Base-by-base conservation (phyloP, 306 rosid genomes). In the Begonia loranthoides region DNA sequence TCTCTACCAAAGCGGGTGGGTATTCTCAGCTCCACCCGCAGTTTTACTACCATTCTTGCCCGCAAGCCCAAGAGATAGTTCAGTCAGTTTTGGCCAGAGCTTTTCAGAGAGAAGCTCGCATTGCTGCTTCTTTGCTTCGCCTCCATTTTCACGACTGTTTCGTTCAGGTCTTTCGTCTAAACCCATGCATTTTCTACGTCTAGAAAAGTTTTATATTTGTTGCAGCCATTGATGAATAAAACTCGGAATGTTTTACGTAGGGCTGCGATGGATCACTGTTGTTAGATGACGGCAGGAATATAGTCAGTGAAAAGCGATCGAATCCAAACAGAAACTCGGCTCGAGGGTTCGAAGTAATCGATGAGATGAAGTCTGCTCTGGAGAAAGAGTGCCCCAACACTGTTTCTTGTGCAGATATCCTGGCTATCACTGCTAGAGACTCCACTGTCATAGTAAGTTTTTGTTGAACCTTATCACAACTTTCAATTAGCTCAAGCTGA, bases 141-240 rank as follows among this genome's bases (percentile, higher is more conserved):
- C 81, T 89, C 43, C 94, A 82, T 64, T 89, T 89, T 51, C 97
- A 89, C 62, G 97, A 89, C 15, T 89, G 97, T 39, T 86, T 90
- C 61, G 99, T 90, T 41, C 54, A 85, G 99, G 95, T 84, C 17
- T 55, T 17, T 36, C 13, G 17, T 14, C 49, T 39, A 19, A 8
- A 57, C 34, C 13, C 57, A 16, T 38, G 22, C 12, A 21, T 22
- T 55, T 53, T 52, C 8, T 9, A 14, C 17, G 17, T 51, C 17
- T 16, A 17, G 60, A 58, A 19, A 28, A 28, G 36, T 28, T 28
- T 5, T 28, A 5, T 28, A 1, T 28, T 28, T 28, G 4, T 28
- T 7, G 7, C 1, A 28, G 1, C 36, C 36, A 28, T 28, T 7
- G 36, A 28, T 5, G 36, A 28, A 28, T 28, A 28, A 5, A 28